Conservation (phyloP, 257 asterid genomes). For the Cinchona pubescens region DNA sequence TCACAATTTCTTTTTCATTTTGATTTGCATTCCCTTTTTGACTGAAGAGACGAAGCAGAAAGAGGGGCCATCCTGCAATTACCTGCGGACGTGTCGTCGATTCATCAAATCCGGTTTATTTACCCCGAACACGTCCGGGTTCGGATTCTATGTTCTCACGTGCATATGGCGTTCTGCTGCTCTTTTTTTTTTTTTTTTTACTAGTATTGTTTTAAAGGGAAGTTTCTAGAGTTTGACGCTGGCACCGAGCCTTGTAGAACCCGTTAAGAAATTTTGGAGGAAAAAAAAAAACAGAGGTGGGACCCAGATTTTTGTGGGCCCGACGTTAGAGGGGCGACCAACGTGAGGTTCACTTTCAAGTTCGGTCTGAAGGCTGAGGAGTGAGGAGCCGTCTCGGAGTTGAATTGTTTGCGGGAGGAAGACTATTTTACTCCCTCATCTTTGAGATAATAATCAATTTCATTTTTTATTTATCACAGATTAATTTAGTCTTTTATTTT, state of each 20-base stretch:
- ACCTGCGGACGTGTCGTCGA: conserved; percentile 31
- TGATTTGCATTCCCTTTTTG: conserved; percentile 19
- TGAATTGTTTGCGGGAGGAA: not conserved
- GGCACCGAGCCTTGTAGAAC: not conserved
- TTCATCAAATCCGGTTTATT: conserved; percentile 33
- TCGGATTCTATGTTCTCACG: conserved; percentile 22
- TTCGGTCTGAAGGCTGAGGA: too few species aligned
- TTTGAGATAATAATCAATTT: too few species aligned
- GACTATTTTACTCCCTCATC: too few species aligned
- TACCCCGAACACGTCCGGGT: conserved; percentile 30
- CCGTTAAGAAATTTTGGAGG: not conserved
- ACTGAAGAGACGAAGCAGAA: conserved; percentile 23
- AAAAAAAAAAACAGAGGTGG: not conserved
- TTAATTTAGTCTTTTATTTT: too few species aligned
- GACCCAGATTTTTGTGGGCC: not conserved
- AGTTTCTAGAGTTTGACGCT: not conserved
- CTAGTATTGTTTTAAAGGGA: not conserved
- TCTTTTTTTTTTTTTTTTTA: not conserved
- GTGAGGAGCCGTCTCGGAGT: not conserved
- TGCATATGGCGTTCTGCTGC: not conserved
- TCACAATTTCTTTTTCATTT: conserved; percentile 9
- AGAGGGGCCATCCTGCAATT: conserved; percentile 18
- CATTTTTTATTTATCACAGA: too few species aligned
- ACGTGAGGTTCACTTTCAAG: too few species aligned
- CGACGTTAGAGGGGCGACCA: not conserved